A percentile compares a stretch with the other conserved stretches of the same genome.
phyloP scores from a whole-genome alignment of 352 stramenopile genomes.

The Phytophthora uliginosa region DNA sequence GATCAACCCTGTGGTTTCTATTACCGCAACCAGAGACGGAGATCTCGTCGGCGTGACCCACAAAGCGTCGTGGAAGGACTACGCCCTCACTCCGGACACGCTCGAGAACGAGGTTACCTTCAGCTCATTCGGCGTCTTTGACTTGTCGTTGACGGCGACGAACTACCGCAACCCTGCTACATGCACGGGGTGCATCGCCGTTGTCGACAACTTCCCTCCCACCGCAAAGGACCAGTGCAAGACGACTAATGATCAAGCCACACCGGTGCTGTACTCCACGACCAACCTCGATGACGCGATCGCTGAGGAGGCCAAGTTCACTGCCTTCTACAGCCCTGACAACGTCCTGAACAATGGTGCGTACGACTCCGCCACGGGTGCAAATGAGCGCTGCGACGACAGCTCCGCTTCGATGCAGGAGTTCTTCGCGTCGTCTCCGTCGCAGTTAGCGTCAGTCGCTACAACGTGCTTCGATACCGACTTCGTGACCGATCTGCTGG shows the following conservation, averaged over 20 bases:
- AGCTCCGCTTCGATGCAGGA: conserved; percentile 14
- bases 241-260: conserved; percentile 1
- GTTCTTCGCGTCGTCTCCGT: conserved; percentile 12
- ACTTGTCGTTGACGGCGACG: conserved; percentile 30
- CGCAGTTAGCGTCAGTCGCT: conserved; percentile 1
- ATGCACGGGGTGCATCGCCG: conserved; percentile 34
- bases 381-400: conserved; percentile 16
- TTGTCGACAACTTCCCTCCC: conserved; percentile 33
- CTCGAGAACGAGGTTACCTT: conserved; percentile 34
- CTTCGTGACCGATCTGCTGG: conserved; percentile 21
- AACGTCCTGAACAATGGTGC: conserved; percentile 33
- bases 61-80: conserved; percentile 28
- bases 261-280: conserved; percentile 3
- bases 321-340: conserved; percentile 14
- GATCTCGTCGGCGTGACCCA: neutral
- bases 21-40: conserved; percentile 19
- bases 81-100: neutral
- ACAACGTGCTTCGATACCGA: conserved; percentile 14
- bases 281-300: conserved; percentile 17
- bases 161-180: conserved; percentile 27
- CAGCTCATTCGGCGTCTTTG: conserved; percentile 35
- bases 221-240: conserved; percentile 11
- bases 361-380: conserved; percentile 14
- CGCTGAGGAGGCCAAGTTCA: conserved; percentile 21
- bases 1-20: conserved; percentile 15